A percentile compares a stretch with the other conserved stretches of the same genome.
These are phyloP conservation scores for Arachnopeziza araneosa DNA, from an alignment of 2,329 filamentous ascomycete species.

Conservation along the genomic window DNA sequence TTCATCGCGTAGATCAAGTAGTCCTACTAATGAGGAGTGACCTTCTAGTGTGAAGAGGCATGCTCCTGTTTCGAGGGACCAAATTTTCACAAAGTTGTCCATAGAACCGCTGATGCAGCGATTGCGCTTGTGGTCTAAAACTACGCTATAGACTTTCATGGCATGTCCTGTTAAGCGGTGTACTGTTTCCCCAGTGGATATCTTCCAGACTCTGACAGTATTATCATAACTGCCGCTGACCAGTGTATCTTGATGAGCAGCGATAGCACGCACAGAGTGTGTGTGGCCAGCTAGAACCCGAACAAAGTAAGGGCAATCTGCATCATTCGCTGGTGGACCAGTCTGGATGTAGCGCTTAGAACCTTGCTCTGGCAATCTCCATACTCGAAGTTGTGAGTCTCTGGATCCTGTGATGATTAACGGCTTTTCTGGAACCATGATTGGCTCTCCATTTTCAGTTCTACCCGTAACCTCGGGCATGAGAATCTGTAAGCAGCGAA, in stretches of 20 bases:
- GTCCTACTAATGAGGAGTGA: conserved; percentile 83
- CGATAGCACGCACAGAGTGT: conserved; percentile 93
- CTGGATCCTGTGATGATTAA: conserved; percentile 96
- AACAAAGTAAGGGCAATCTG: conserved; percentile 92
- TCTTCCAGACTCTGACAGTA: conserved; percentile 93
- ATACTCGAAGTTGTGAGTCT: conserved; percentile 89
- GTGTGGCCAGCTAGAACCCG: conserved; percentile 79
- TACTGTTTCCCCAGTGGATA: conserved; percentile 85
- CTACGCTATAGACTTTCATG: conserved; percentile 95
- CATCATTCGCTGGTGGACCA: conserved; percentile 64
- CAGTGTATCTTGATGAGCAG: conserved; percentile 90
- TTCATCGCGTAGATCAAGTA: conserved; percentile 84
- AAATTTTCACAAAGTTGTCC: conserved; percentile 97
- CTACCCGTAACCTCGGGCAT: conserved; percentile 76
- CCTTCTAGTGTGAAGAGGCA: conserved; percentile 89
- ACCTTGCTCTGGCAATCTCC: conserved; percentile 80
- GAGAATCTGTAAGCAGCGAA: conserved; percentile 90
- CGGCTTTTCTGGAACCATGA: conserved; percentile 91
- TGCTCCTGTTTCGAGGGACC: conserved; percentile 82
- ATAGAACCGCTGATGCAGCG: conserved; percentile 97
- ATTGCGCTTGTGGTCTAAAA: conserved; percentile 84
- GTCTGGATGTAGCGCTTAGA: conserved; percentile 76
- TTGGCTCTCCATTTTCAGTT: conserved; percentile 62
- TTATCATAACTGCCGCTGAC: conserved; percentile 96
- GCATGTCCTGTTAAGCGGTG: conserved; percentile 82